Percentiles rank a stretch among this genome's conserved stretches.
phyloP scores from a whole-genome alignment of 2,329 filamentous ascomycete species.

The Monosporascus cannonballus region DNA sequence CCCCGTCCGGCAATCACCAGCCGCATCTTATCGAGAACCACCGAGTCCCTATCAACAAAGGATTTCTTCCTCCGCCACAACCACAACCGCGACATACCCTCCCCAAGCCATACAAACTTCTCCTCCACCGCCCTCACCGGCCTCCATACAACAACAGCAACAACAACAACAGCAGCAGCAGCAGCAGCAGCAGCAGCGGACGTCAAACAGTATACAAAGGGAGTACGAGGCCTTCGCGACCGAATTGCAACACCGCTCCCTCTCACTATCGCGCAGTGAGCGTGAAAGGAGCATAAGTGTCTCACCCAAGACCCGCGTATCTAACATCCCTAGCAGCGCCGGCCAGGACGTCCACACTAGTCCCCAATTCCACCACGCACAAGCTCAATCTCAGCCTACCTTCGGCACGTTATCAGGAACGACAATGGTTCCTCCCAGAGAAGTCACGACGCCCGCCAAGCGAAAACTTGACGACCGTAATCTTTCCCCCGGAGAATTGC shows the following conservation, averaged over 20 bases:
- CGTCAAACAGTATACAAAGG: conserved; percentile 35
- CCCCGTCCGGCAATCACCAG: conserved; percentile 37
- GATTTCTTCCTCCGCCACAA: conserved; percentile 24
- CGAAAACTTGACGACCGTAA: conserved; percentile 43
- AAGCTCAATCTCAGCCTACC: conserved; percentile 2
- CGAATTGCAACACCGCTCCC: conserved; percentile 42
- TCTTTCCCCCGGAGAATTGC: conserved; percentile 44
- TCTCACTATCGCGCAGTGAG: conserved; percentile 52
- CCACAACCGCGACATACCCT: conserved; percentile 21
- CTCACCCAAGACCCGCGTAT: conserved; percentile 67
- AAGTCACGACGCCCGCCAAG: conserved; percentile 34
- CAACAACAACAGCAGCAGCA: not conserved
- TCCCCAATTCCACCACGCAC: conserved; percentile 21
- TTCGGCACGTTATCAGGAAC: conserved; percentile 23
- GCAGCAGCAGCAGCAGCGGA: conserved; percentile 26
- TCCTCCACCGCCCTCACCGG: conserved; percentile 30
- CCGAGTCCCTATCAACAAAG: conserved; percentile 57
- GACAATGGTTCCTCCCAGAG: conserved; percentile 27
- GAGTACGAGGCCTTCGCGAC: conserved; percentile 35
- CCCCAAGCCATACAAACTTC: conserved; percentile 24
- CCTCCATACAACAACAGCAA: conserved; percentile 11
- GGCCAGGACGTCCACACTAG: conserved; percentile 17
- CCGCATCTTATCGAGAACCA: conserved; percentile 40
- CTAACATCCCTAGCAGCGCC: conserved; percentile 35
- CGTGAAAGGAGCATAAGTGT: conserved; percentile 68